Evolutionary conservation across 1,284 basidiomycete species (phyloP).

Genomic region (Austroboletus novae-zelandiae): DNA sequence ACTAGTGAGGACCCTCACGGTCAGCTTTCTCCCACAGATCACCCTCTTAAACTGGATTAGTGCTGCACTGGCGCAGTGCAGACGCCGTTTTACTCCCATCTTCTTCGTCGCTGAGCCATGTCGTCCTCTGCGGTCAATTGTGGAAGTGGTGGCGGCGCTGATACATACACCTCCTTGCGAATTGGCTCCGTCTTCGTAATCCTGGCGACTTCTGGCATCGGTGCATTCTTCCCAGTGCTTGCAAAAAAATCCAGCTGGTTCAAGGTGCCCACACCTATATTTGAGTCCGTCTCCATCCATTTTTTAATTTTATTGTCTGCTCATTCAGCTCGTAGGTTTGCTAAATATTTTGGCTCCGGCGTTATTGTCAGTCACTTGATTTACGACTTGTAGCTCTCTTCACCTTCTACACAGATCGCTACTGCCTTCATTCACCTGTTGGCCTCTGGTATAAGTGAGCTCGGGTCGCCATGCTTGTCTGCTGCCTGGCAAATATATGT

Average conservation of each 20-base stretch:
- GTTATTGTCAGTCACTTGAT: conserved; percentile 64
- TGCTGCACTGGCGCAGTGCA: too few species aligned
- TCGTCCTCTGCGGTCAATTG: conserved; percentile 28
- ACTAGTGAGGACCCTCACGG: conserved; percentile 30
- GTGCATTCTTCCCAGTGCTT: conserved; percentile 83
- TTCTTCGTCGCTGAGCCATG: conserved; percentile 1
- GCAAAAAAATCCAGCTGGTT: conserved; percentile 59
- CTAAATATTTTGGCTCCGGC: conserved; percentile 94
- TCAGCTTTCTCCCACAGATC: conserved; percentile 18
- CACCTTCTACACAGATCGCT: conserved; percentile 61
- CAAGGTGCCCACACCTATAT: conserved; percentile 61
- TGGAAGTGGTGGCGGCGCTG: conserved; percentile 36
- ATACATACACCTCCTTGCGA: conserved; percentile 49
- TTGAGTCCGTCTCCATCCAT: conserved; percentile 58
- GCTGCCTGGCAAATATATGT: conserved; percentile 75
- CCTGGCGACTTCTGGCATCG: conserved; percentile 62
- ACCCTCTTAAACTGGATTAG: conserved; percentile 4
- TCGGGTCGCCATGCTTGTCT: conserved; percentile 72
- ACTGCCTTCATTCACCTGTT: conserved; percentile 91
- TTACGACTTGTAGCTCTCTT: conserved; percentile 8
- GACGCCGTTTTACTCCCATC: not conserved
- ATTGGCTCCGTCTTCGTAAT: conserved; percentile 91
- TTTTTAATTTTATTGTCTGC: not conserved
- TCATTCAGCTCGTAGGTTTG: conserved; percentile 55
- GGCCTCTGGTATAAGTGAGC: conserved; percentile 69